Percentiles rank a stretch among this genome's conserved stretches.
phyloP scores from a whole-genome alignment of 768 basidiomycete genomes.

The Naganishia onofrii region DNA sequence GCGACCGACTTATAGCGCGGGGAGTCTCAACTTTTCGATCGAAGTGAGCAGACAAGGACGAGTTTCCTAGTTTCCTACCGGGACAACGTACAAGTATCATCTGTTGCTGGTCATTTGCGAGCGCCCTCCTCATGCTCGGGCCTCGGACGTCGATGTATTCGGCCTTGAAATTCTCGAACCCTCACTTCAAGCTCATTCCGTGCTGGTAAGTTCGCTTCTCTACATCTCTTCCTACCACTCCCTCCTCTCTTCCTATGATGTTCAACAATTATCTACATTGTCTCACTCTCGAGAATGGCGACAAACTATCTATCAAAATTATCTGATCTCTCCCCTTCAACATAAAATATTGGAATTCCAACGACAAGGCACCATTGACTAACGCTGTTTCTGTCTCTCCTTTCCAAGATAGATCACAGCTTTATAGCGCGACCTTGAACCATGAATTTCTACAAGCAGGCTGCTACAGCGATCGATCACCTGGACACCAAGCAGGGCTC shows the following conservation, averaged over 20 bases:
- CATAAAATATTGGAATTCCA: not conserved
- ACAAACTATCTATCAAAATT: slow-evolving; percentile 37
- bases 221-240: not conserved
- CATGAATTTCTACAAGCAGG: slow-evolving; percentile 97
- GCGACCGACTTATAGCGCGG: not conserved
- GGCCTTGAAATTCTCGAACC: no score
- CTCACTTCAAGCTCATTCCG: not conserved
- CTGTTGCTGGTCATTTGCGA: not conserved
- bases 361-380: not conserved
- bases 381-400: not conserved
- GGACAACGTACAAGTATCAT: no score
- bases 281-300: slow-evolving; percentile 41
- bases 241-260: slow-evolving; percentile 33
- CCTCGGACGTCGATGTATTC: not conserved
- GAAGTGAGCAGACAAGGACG: not conserved
- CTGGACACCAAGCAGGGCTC: slow-evolving; percentile 88
- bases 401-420: not conserved
- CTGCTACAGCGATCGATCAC: slow-evolving; percentile 75
- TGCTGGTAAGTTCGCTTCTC: slow-evolving; percentile 13
- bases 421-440: not conserved
- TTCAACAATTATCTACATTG: slow-evolving; percentile 52
- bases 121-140: not conserved
- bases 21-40: not conserved
- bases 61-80: not conserved
- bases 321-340: slow-evolving; percentile 23